Evolutionary conservation across 1,284 basidiomycete genomes (phyloP).

Genomic region (Cystobasidium sp.): DNA sequence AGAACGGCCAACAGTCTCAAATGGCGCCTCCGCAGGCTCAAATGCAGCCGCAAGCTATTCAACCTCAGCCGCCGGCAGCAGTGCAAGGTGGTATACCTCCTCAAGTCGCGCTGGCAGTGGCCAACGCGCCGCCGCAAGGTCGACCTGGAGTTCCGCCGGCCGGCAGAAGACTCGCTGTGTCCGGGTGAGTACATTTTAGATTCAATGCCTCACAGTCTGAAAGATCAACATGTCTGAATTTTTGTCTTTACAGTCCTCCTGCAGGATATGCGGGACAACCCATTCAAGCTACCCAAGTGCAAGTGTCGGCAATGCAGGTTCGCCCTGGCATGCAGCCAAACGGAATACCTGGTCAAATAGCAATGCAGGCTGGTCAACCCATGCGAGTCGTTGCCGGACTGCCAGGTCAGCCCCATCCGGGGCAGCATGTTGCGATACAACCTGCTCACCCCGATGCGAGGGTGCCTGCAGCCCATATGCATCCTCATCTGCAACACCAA

Average conservation of each 20-base stretch:
- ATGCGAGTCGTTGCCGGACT: conserved; percentile 3
- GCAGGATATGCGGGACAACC: neutral
- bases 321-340: neutral
- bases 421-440: conserved; percentile 1
- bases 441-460: conserved; percentile 2
- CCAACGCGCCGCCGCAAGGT: neutral
- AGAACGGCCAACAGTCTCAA: too few species aligned
- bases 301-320: neutral
- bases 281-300: neutral
- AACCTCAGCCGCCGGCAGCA: neutral
- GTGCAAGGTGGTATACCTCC: conserved; percentile 6
- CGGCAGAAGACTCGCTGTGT: conserved; percentile 2
- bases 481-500: conserved; percentile 28
- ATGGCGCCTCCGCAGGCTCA: neutral
- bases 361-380: conserved; percentile 3
- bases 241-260: neutral
- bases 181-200: neutral
- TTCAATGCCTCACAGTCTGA: neutral
- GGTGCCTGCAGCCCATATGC: conserved; percentile 7
- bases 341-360: neutral
- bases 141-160: neutral
- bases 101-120: neutral
- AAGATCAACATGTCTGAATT: neutral
- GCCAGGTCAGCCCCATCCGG: conserved; percentile 9
- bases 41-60: conserved; percentile 1